Conservation (phyloP, 371 early-diverging fungal genomes). For the Blyttiomyces sp. region DNA sequence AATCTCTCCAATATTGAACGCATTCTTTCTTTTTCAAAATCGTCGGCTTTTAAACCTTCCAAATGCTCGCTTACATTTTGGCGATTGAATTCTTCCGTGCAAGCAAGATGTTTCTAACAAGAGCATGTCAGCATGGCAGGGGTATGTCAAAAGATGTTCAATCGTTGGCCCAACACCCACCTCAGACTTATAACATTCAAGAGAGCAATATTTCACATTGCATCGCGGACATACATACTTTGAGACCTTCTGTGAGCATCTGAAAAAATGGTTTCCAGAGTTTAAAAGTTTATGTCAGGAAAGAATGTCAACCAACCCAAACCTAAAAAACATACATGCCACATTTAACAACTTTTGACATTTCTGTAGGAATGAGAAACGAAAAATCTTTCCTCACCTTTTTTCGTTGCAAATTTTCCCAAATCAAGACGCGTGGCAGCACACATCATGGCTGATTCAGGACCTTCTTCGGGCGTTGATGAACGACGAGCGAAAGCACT, state of each 20-base stretch:
- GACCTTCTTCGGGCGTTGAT: conserved; percentile 21
- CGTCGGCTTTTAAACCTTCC: not conserved
- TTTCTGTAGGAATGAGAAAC: no score
- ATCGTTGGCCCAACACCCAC: conserved; percentile 17
- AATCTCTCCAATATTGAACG: no score
- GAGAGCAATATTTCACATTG: conserved; percentile 63
- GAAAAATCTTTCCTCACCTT: not conserved
- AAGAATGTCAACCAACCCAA: not conserved
- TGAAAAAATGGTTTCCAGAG: not conserved
- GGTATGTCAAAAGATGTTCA: not conserved
- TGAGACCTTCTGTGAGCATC: not conserved
- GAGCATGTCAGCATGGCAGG: not conserved
- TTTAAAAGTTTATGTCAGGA: not conserved
- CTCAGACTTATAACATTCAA: conserved; percentile 62
- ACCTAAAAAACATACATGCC: not conserved
- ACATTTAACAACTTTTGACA: not conserved
- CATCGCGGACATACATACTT: conserved; percentile 68
- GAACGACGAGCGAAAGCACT: conserved; percentile 74
- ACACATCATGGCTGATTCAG: not conserved
- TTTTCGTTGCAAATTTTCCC: not conserved
- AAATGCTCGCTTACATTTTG: not conserved
- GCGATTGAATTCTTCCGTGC: not conserved
- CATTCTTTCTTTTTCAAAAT: no score
- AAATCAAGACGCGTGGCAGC: no score
- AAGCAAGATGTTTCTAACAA: not conserved